Percentiles rank a stretch among this genome's conserved stretches.
Conservation (phyloP, 805 yeast genomes). For the Yarrowia porcina region DNA sequence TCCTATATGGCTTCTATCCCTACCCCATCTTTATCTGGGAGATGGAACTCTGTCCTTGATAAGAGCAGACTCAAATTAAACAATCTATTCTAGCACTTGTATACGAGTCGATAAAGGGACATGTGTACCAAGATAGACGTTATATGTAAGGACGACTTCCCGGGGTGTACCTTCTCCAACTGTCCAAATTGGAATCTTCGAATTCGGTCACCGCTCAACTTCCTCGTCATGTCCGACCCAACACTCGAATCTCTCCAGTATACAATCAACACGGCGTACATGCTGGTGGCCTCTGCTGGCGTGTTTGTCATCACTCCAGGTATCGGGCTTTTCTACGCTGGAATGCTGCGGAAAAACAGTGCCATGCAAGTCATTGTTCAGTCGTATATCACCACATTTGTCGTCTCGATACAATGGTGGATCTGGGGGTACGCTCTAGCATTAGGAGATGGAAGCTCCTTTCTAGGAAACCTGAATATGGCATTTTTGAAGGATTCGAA, state of each 20-base stretch:
- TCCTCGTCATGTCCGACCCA: not conserved
- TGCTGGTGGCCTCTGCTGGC: conserved; percentile 46
- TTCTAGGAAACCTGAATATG: conserved; percentile 42
- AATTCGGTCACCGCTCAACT: too few relatives aligned
- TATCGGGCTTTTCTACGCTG: conserved; percentile 87
- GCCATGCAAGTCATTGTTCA: conserved; percentile 93
- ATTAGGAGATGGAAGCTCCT: conserved; percentile 81
- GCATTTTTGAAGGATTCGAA: conserved; percentile 2
- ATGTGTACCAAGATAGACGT: not conserved
- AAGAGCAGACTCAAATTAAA: conserved; percentile 2
- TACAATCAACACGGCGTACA: conserved; percentile 67
- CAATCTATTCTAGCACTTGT: not conserved
- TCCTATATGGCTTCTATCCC: too few relatives aligned
- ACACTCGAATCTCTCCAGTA: not conserved
- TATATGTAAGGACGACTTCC: not conserved
- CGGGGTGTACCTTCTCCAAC: too few relatives aligned
- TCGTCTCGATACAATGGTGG: conserved; percentile 92
- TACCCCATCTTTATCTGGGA: not conserved
- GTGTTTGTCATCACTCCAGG: conserved; percentile 98
- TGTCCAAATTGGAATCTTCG: too few relatives aligned
- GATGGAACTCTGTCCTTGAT: conserved; percentile 8
- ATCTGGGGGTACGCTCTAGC: conserved; percentile 96
- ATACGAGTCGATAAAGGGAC: not conserved
- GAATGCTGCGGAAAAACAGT: conserved; percentile 89
- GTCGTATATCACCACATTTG: conserved; percentile 78